These are phyloP conservation scores for Bolboschoenoplectus hybrid DNA, from an alignment of 202 grass and related monocot genomes.

Conservation along the genomic window DNA sequence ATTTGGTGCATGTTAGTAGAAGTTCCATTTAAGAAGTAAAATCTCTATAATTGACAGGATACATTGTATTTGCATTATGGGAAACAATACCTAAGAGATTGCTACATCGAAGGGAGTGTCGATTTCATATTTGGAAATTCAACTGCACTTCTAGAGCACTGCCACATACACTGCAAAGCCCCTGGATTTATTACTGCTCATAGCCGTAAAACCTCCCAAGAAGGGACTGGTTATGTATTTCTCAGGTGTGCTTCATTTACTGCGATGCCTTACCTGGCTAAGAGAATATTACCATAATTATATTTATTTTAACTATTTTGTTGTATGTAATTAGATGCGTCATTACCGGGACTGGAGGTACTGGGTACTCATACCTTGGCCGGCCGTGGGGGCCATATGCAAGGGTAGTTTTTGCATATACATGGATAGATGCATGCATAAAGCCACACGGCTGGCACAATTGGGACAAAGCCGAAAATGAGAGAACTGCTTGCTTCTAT, in stretches of 20 bases:
- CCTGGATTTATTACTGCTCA: constrained; percentile 92
- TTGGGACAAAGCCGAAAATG: constrained; percentile 92
- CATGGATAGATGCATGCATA: constrained; percentile 89
- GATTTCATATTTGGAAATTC: constrained; percentile 99
- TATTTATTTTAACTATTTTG: constrained; percentile 1
- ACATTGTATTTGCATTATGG: constrained; percentile 93
- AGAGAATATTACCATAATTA: constrained; percentile 19
- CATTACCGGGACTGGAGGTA: constrained; percentile 81
- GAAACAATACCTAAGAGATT: constrained; percentile 94
- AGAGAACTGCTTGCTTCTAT: constrained; percentile 91
- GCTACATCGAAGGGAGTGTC: constrained; percentile 92
- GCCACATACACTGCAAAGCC: constrained; percentile 95
- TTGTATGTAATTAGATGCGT: constrained; percentile 59
- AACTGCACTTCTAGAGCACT: constrained; percentile 86
- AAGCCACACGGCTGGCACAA: constrained; percentile 91
- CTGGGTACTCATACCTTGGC: constrained; percentile 84
- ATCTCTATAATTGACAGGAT: constrained; percentile 51
- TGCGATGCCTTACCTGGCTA: not conserved
- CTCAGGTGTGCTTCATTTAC: constrained; percentile 59
- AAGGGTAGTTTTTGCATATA: constrained; percentile 93
- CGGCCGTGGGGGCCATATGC: constrained; percentile 95
- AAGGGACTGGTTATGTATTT: constrained; percentile 93
- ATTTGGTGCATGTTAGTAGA: not conserved
- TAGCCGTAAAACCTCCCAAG: constrained; percentile 89
- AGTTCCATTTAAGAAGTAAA: not conserved